Conservation (phyloP, 1,284 basidiomycete species). For the Ustilago vetiveriae region DNA sequence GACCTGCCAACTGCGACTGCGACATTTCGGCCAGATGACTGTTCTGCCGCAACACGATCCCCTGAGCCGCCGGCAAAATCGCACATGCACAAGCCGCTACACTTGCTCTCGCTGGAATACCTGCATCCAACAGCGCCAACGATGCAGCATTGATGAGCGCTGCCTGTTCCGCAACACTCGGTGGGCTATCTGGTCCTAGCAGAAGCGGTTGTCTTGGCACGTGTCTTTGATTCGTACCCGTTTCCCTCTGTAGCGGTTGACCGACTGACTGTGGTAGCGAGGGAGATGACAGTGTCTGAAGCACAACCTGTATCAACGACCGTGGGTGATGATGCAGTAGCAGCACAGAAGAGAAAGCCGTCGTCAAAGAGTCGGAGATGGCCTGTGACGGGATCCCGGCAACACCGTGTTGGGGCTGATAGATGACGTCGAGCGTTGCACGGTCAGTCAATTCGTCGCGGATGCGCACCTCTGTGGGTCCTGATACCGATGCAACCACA, state of each 20-base stretch:
- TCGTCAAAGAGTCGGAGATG: conserved; percentile 17
- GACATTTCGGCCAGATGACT: conserved; percentile 28
- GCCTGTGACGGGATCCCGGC: conserved; percentile 61
- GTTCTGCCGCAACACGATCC: conserved; percentile 36
- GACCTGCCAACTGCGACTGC: conserved; percentile 26
- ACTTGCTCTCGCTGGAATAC: conserved; percentile 68
- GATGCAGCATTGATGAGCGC: conserved; percentile 72
- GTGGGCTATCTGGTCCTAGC: conserved; percentile 60
- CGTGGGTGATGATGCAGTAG: conserved; percentile 70
- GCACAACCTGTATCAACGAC: conserved; percentile 74
- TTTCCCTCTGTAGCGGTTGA: conserved; percentile 5
- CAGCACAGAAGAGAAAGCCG: conserved; percentile 65
- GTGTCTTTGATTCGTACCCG: conserved; percentile 16
- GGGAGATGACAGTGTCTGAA: conserved; percentile 72
- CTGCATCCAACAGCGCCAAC: conserved; percentile 69
- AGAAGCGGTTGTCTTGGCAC: conserved; percentile 40
- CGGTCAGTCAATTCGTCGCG: conserved; percentile 71
- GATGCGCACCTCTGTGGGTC: conserved; percentile 71
- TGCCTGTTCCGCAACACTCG: conserved; percentile 67
- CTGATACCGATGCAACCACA: conserved; percentile 68
- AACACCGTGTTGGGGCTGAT: conserved; percentile 70
- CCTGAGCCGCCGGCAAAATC: conserved; percentile 68
- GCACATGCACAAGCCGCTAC: conserved; percentile 69
- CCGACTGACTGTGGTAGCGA: conserved; percentile 22
- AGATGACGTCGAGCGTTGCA: conserved; percentile 71